These are phyloP conservation scores for Rhodocollybia butyracea DNA, from an alignment of 768 basidiomycete genomes.

Conservation along the genomic window DNA sequence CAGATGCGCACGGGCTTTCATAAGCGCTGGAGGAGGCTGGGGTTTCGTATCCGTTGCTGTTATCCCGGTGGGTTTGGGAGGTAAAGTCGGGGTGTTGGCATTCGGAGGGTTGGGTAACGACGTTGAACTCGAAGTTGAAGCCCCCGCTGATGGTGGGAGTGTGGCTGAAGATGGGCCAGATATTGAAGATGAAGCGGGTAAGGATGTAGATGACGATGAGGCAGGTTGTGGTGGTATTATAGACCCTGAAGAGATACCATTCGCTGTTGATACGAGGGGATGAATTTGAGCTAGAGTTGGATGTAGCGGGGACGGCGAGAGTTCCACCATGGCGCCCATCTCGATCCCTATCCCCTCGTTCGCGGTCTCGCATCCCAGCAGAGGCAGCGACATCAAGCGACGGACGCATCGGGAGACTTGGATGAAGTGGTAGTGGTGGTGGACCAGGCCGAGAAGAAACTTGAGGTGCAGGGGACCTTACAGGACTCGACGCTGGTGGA, in stretches of 20 bases:
- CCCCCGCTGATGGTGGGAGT: no score
- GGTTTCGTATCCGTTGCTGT: neutral
- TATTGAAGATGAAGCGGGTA: neutral
- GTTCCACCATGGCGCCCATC: neutral
- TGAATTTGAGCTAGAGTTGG: neutral
- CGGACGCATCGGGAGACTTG: conserved; percentile 6
- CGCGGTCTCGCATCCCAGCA: neutral
- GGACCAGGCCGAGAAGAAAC: neutral
- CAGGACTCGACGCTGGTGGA: neutral
- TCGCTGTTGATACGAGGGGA: neutral
- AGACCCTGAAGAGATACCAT: neutral
- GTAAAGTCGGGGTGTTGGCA: conserved; percentile 1
- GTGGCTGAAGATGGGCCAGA: no score
- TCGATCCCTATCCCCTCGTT: neutral
- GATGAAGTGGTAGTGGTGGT: neutral
- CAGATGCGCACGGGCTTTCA: neutral
- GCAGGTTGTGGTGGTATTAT: neutral
- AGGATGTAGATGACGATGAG: neutral
- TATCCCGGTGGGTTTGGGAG: conserved; percentile 1
- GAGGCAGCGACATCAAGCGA: neutral
- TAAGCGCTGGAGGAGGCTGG: neutral
- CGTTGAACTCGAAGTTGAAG: no score
- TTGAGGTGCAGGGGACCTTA: neutral
- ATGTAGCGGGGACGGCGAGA: neutral
- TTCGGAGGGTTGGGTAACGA: no score